Evolutionary conservation across 2,329 filamentous ascomycete species (phyloP), one percentile per base, ranked within the genome.

Genomic region (Ophiosphaerella narmari): DNA sequence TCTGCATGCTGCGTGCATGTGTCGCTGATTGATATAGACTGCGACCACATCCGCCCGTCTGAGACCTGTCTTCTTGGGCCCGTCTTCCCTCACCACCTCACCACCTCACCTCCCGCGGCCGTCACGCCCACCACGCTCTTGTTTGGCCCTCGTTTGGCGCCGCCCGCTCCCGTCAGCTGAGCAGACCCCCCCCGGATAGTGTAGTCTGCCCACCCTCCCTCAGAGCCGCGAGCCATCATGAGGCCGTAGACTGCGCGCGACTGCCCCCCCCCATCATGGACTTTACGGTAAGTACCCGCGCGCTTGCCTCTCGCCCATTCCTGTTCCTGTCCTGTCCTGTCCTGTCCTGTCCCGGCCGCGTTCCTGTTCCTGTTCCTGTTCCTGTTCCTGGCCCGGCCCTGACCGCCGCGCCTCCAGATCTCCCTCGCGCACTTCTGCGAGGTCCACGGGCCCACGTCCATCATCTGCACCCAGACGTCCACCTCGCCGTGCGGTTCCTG

Each of bases 351-450:
- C n/a, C n/a, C n/a, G n/a, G n/a, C n/a, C n/a, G n/a, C 18, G 18
- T 18, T 18, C 18, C 18, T 4, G 18, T 18, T 18, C 18, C 18
- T 4, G 18, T 18, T 18, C 18, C 18, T 18, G 18, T 21, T 21
- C 18, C 18, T 21, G 18, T 21, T 21, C 42, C 21, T 14, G 23
- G 21, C 39, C 35, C 48, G 46, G 50, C 33, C 53, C 65, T 70
- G 61, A 70, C 56, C 16, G 21, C 26, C 6, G 41, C n/a, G 46
- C 16, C 21, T 32, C 18, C 62, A 85, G 82, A 78, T 85, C 66
- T 84, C 82, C 63, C 77, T 85, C 57, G 83, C 82, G 57, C 82
- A 85, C 73, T 85, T 85, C 69, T 85, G 82, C 72, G 82, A 85
- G 74, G 75, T 82, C 70, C 81, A 85, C 77, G 82, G 82, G 67